Evolutionary conservation across 495 filamentous ascomycete genomes (phyloP), one percentile per base, ranked within the genome.

Genomic region (Neurospora sp.): DNA sequence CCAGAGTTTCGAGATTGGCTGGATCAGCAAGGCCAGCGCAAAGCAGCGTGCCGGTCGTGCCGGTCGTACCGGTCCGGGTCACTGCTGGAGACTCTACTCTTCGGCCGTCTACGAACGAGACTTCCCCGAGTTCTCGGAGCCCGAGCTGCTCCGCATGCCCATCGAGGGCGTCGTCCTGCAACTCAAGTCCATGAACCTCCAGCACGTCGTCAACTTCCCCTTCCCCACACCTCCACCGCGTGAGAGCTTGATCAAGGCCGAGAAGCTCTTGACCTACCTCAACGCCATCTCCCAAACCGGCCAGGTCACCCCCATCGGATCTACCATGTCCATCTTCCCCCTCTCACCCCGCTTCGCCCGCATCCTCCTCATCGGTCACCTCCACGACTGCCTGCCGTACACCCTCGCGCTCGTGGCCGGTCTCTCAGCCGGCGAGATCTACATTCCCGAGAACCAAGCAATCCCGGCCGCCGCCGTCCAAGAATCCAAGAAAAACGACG

Each of bases 11-110:
- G 92, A 97, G 78, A 87, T 98, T 53, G 90, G 90, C 53, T 99
- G 95, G 94, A 96, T 97, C 74, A 97, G 94, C 84, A 98, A 99
- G 83, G 96, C 96, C 20, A 96, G 93, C 79, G 94, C 96, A 35
- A 91, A 89, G 73, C 96, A 99, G 82, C 87, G 96, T 81, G 90
- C 94, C 69, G 96, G 96, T 80, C 93, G 96, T 85, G 95, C 96
- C 45, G 96, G 96, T 48, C 90, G 96, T 86, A 98, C 94, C 31
- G 96, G 94, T 2, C 94, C 96, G 12, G 96, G 96, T 40, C 96
- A 98, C 79, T 97, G 95, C 80, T 99, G 97, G 81, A 87, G 92
- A 70, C 78, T 99, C 3, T 99, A 97, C 78, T 97, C 94, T 0
- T 96, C 93, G 8, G 96, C 96, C 0, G 90, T 99, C 0, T 99